These are phyloP conservation scores for Cladosporium phlei DNA, from an alignment of 2,329 filamentous ascomycete species.

Conservation along the genomic window DNA sequence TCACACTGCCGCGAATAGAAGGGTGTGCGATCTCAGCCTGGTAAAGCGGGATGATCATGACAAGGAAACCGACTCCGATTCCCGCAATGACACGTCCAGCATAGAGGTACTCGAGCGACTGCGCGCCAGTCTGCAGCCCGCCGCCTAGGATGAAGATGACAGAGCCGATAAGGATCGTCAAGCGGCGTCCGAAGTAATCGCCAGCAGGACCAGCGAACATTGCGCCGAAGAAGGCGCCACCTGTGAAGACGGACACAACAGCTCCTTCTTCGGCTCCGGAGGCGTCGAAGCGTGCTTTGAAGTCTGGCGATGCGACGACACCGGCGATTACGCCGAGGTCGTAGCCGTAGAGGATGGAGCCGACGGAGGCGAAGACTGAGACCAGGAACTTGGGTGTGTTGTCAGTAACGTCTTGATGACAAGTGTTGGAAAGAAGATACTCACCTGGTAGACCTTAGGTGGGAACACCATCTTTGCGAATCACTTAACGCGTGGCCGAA, in stretches of 20 bases:
- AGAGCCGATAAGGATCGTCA: constrained; percentile 68
- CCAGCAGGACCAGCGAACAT: constrained; percentile 58
- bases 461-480: constrained; percentile 47
- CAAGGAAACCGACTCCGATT: constrained; percentile 54
- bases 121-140: constrained; percentile 66
- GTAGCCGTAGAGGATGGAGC: constrained; percentile 56
- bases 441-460: constrained; percentile 53
- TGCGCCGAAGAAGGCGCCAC: constrained; percentile 67
- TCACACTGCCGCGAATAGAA: constrained; percentile 69
- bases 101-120: constrained; percentile 57
- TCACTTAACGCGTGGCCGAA: too few relatives aligned
- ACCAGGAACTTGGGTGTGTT: constrained; percentile 47
- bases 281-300: constrained; percentile 39
- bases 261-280: constrained; percentile 48
- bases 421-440: not conserved
- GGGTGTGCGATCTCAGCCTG: constrained; percentile 77
- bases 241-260: constrained; percentile 74
- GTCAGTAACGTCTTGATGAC: not conserved
- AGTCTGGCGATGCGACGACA: constrained; percentile 46
- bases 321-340: constrained; percentile 58
- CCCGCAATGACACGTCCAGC: constrained; percentile 51
- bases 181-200: constrained; percentile 63
- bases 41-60: constrained; percentile 66
- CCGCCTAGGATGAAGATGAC: constrained; percentile 69
- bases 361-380: constrained; percentile 55